Evolutionary conservation across 441 rosid species (phyloP).

Genomic region (Bocquillonia castaneifolia): DNA sequence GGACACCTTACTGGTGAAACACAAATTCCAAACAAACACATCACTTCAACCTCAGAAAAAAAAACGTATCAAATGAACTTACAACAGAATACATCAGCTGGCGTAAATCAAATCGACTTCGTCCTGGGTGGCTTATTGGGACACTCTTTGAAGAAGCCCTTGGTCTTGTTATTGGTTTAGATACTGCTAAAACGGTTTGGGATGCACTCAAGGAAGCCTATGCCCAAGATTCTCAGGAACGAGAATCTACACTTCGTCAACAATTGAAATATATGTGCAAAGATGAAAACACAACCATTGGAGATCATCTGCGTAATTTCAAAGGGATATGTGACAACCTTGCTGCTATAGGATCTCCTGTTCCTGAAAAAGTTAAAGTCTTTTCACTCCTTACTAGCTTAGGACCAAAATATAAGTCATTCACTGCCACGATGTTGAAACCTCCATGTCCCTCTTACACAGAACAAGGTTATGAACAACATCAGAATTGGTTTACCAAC

Average conservation of each 20-base stretch:
- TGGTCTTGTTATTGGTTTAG: neutral
- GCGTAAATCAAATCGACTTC: neutral
- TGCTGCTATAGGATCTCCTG: neutral
- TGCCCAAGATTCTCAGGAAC: neutral
- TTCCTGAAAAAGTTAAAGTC: neutral
- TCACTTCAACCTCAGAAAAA: no score
- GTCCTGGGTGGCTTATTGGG: no score
- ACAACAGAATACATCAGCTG: neutral
- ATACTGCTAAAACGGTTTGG: neutral
- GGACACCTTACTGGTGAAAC: neutral
- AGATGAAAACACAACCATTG: neutral
- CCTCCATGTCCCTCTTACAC: neutral
- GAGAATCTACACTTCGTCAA: neutral
- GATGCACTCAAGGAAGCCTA: neutral
- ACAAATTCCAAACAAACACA: no score
- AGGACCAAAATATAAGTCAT: neutral
- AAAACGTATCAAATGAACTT: neutral
- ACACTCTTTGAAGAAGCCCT: neutral
- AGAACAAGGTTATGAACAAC: neutral
- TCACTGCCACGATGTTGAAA: neutral
- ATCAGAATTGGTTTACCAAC: neutral
- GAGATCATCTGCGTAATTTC: neutral
- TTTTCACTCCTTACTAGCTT: no score
- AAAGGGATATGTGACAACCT: neutral
- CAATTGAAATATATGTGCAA: neutral